Evolutionary conservation across 176 grass and related monocot genomes (phyloP).

Genomic region (Stipa capillata): DNA sequence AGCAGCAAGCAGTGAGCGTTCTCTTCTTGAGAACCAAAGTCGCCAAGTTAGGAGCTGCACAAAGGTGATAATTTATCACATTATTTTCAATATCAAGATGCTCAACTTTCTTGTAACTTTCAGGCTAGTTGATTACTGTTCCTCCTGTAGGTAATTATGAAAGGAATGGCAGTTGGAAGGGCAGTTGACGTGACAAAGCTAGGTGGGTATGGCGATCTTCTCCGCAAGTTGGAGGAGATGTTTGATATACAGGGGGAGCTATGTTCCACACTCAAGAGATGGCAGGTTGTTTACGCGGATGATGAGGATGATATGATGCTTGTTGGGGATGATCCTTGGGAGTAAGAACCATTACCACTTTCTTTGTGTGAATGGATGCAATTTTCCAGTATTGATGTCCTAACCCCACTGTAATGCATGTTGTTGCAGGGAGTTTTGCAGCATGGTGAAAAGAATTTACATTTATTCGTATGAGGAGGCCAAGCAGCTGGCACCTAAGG

Average conservation of each 20-base stretch:
- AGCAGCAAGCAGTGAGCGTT: conserved; percentile 42
- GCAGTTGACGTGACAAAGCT: conserved; percentile 86
- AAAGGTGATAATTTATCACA: conserved; percentile 51
- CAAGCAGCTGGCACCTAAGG: conserved; percentile 51
- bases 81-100: not conserved
- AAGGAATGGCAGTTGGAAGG: conserved; percentile 86
- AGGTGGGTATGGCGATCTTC: conserved; percentile 51
- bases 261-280: conserved; percentile 44
- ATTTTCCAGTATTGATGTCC: not conserved
- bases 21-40: conserved; percentile 46
- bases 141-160: conserved; percentile 72
- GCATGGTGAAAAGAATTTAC: conserved; percentile 74
- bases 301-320: conserved; percentile 96
- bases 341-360: conserved; percentile 38
- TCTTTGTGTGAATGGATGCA: not conserved
- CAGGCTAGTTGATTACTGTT: conserved; percentile 11
- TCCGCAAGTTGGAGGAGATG: conserved; percentile 69
- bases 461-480: conserved; percentile 81
- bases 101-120: not conserved
- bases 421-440: conserved; percentile 79
- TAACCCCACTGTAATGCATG: conserved; percentile 5
- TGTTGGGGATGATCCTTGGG: conserved; percentile 95
- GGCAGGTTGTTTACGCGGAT: conserved; percentile 74
- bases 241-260: conserved; percentile 72
- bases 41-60: conserved; percentile 88